Evolutionary conservation across 257 asterid species (phyloP).

Genomic region (Fraxinus anomala): DNA sequence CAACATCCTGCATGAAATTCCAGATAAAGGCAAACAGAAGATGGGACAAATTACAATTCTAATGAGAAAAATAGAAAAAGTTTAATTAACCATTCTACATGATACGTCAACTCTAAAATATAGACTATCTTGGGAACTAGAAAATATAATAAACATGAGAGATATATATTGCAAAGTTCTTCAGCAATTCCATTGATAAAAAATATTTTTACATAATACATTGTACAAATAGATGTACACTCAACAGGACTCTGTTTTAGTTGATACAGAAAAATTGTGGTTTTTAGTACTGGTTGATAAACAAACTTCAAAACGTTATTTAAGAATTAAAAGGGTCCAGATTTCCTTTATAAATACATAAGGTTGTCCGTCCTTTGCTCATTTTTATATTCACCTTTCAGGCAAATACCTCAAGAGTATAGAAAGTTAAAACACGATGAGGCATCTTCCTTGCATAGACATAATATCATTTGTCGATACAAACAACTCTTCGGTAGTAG

Average conservation of each 20-base stretch:
- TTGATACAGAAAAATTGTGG: not conserved
- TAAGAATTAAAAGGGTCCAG: not conserved
- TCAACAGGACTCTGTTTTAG: not conserved
- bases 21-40: not conserved
- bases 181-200: not conserved
- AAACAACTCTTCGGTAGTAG: not conserved
- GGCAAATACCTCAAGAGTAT: not conserved
- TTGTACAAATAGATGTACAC: not conserved
- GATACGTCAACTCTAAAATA: conserved; percentile 13
- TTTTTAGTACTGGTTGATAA: not conserved
- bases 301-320: not conserved
- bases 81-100: not conserved
- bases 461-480: not conserved
- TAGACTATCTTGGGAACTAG: not conserved
- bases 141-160: not conserved
- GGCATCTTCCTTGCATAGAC: not conserved
- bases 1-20: conserved; percentile 68
- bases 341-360: not conserved
- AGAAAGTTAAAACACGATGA: not conserved
- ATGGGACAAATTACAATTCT: not conserved
- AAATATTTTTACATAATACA: no score
- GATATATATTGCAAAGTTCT: not conserved
- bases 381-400: not conserved
- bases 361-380: not conserved
- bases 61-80: not conserved